Conservation (phyloP, 2,329 filamentous ascomycete genomes). For the Hymenoscyphus linearis region DNA sequence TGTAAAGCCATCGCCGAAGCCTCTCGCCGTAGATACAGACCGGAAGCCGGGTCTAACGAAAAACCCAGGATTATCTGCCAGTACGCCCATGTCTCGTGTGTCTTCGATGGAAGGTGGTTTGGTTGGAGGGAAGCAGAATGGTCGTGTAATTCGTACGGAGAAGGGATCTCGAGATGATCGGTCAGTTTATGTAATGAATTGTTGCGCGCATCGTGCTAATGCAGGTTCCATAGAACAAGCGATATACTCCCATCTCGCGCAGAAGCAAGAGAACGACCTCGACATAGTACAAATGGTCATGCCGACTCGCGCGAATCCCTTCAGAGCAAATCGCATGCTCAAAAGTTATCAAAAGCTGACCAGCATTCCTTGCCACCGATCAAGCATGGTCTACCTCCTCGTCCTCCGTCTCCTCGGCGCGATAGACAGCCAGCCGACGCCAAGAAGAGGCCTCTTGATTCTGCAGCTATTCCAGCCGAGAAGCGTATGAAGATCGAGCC, state of each 20-base stretch:
- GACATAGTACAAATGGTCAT: conserved; percentile 18
- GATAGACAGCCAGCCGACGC: conserved; percentile 11
- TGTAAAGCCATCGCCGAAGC: conserved; percentile 22
- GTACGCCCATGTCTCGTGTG: conserved; percentile 22
- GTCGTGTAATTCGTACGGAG: conserved; percentile 7
- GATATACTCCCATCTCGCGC: conserved; percentile 7
- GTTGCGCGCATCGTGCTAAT: conserved; percentile 9
- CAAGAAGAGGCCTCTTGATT: conserved; percentile 29
- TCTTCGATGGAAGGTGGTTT: conserved; percentile 20
- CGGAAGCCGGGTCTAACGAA: conserved; percentile 16
- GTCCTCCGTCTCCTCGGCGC: conserved; percentile 23
- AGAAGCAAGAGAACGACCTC: conserved; percentile 13
- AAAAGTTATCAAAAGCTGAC: conserved; percentile 7
- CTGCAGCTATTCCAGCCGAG: conserved; percentile 21
- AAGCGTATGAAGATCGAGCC: conserved; percentile 28
- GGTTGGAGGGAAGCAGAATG: conserved; percentile 20
- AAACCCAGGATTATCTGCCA: conserved; percentile 17
- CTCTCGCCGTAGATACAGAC: conserved; percentile 9
- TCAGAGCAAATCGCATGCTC: conserved; percentile 9
- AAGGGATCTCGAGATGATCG: conserved; percentile 10
- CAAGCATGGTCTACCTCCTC: conserved; percentile 27
- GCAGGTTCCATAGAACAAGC: conserved; percentile 13
- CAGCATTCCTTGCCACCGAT: conserved; percentile 1
- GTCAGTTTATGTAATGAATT: conserved; percentile 2
- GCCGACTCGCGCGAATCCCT: conserved; percentile 6